Evolutionary conservation across 164 flowering plant species (phyloP), one percentile per base, ranked within the genome.

Genomic region (Tetrastigma voinierianum): DNA sequence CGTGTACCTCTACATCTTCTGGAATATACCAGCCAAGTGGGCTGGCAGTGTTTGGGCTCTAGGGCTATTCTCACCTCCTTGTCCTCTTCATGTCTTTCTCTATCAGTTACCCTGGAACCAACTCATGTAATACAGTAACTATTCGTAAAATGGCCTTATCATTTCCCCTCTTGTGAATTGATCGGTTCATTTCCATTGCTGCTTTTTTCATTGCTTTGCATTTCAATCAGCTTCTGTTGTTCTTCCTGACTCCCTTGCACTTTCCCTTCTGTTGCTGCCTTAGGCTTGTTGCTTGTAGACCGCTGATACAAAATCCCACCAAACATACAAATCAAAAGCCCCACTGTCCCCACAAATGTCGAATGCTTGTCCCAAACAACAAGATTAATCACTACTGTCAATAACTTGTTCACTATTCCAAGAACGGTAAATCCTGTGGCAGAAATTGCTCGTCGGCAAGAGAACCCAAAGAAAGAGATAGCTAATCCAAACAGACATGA

Each of bases 351-450:
- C n/a, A 90, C 73, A 8, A 84, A 46, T 0, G 91, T 86, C 4
- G 98, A 91, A 74, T 95, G 97, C 76, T 92, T 95, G 69, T 95
- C 97, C 98, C 98, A 95, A 19, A 95, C 79, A n/a, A n/a, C n/a
- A 45, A 92, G 72, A 83, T 92, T 95, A 59, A 92, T 89, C 63
- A 90, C 95, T 10, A 91, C 93, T 2, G 96, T 91, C 70, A 92
- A 55, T 7, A 92, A 76, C 81, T 92, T 95, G 80, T 92, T 92
- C 59, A 95, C 97, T 40, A 95, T 87, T 19, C 99, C 99, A 72
- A 95, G 87, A 66, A 95, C 97, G 17, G 96, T 91, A 66, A 91
- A 94, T 5, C 98, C 97, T 0, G 98, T 91, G 0, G 98, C 98
- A 47, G 98, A 94, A 21, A 95, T 90, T 13, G 96, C 91, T 75